Percentiles rank a stretch among this genome's conserved stretches.
phyloP scores from a whole-genome alignment of 1,139 yeast species.

The Magnusiomyces paraingens region DNA sequence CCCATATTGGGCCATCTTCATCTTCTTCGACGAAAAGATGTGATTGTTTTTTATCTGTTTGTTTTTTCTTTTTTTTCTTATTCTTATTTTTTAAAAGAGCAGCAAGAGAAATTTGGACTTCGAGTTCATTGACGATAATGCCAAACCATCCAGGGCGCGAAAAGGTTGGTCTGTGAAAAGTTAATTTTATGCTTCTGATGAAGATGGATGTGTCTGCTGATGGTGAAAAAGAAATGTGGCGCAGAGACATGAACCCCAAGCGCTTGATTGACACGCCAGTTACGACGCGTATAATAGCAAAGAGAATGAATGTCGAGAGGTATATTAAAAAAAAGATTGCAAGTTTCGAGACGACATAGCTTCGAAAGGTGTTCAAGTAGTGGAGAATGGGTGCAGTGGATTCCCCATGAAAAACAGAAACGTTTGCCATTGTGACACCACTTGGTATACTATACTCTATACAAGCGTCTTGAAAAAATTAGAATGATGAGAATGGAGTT shows the following conservation, averaged over 20 bases:
- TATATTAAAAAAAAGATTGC: slow-evolving; percentile 27
- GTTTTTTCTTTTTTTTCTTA: background rate
- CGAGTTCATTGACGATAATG: slow-evolving; percentile 27
- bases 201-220: slow-evolving; percentile 32
- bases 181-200: slow-evolving; percentile 33
- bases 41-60: background rate
- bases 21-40: background rate
- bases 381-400: slow-evolving; percentile 3
- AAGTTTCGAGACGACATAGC: slow-evolving; percentile 16
- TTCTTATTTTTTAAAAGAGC: slow-evolving; percentile 9
- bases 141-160: slow-evolving; percentile 37
- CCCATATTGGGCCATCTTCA: slow-evolving; percentile 17
- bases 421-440: no score
- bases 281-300: slow-evolving; percentile 36
- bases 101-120: slow-evolving; percentile 29
- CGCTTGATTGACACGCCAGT: slow-evolving; percentile 40
- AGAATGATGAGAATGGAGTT: no score
- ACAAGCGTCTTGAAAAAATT: no score
- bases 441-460: no score
- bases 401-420: no score
- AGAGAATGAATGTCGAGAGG: slow-evolving; percentile 32
- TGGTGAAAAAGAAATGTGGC: slow-evolving; percentile 34
- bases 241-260: slow-evolving; percentile 36
- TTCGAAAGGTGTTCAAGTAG: slow-evolving; percentile 4
- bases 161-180: slow-evolving; percentile 37